phyloP scores from a whole-genome alignment of 2,329 filamentous ascomycete genomes.

The Fusarium lyarnte region DNA sequence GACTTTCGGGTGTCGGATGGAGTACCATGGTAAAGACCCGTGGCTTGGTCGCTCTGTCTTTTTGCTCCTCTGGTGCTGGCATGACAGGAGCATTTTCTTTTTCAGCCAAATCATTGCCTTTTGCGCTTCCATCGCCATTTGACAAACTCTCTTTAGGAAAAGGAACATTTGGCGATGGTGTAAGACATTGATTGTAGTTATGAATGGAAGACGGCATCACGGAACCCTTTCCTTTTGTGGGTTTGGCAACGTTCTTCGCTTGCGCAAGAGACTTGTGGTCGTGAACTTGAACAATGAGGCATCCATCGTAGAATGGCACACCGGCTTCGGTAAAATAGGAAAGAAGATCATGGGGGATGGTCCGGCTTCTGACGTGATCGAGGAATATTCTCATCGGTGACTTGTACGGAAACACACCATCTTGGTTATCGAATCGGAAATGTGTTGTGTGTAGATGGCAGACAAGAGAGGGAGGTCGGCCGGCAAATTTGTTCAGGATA shows the following conservation, averaged over 20 bases:
- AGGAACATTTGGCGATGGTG: constrained; percentile 84
- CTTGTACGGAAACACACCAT: constrained; percentile 90
- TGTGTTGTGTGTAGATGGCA: constrained; percentile 86
- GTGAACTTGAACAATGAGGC: constrained; percentile 92
- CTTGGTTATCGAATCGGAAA: constrained; percentile 93
- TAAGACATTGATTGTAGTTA: constrained; percentile 89
- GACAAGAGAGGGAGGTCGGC: constrained; percentile 82
- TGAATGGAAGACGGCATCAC: constrained; percentile 84
- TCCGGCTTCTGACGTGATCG: constrained; percentile 78
- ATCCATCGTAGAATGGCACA: constrained; percentile 91
- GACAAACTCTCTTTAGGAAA: constrained; percentile 71
- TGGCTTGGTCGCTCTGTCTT: constrained; percentile 55
- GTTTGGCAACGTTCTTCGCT: constrained; percentile 66
- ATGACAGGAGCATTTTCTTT: constrained; percentile 66
- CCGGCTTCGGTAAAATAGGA: constrained; percentile 76
- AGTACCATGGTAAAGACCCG: constrained; percentile 82
- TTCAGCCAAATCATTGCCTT: constrained; percentile 44
- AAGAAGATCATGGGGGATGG: constrained; percentile 89
- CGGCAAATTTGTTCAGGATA: constrained; percentile 82
- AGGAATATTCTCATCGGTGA: constrained; percentile 88
- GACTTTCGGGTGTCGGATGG: constrained; percentile 80
- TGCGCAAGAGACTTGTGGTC: constrained; percentile 78
- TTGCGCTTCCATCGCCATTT: constrained; percentile 33
- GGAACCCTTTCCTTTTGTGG: constrained; percentile 65
- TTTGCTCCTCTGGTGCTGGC: constrained; percentile 58